Conservation (phyloP, 192 early-diverging fungal species). For the Entomortierella beljakovae region DNA sequence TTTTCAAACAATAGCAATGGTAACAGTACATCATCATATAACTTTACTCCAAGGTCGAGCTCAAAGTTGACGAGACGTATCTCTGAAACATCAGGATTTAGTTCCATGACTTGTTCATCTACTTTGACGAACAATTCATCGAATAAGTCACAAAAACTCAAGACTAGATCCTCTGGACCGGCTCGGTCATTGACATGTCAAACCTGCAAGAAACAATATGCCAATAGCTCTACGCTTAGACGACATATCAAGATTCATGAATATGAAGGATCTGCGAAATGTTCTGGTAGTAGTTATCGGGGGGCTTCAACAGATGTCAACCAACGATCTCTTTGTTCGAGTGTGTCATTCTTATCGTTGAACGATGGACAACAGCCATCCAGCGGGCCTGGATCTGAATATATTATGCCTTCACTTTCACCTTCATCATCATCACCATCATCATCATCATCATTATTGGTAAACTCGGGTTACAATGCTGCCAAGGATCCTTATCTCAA, state of each 20-base stretch:
- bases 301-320: too few relatives aligned
- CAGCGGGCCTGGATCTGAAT: background rate
- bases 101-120: background rate
- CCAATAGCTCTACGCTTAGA: conserved; percentile 46
- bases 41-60: background rate
- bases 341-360: background rate
- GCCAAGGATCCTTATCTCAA: conserved; percentile 21
- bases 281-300: too few relatives aligned
- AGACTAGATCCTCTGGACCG: background rate
- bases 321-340: background rate
- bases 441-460: background rate
- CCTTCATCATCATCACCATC: background rate
- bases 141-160: background rate
- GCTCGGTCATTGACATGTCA: conserved; percentile 17
- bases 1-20: too few relatives aligned
- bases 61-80: background rate
- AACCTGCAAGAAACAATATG: conserved; percentile 33
- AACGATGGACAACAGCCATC: background rate
- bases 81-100: background rate
- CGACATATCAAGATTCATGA: conserved; percentile 38
- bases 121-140: background rate
- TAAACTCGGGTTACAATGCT: conserved; percentile 19
- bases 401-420: background rate
- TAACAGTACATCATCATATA: too few relatives aligned
- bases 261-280: conserved; percentile 10